Evolutionary conservation across 1,284 basidiomycete species (phyloP).

Genomic region (Leccinum subrobustum): DNA sequence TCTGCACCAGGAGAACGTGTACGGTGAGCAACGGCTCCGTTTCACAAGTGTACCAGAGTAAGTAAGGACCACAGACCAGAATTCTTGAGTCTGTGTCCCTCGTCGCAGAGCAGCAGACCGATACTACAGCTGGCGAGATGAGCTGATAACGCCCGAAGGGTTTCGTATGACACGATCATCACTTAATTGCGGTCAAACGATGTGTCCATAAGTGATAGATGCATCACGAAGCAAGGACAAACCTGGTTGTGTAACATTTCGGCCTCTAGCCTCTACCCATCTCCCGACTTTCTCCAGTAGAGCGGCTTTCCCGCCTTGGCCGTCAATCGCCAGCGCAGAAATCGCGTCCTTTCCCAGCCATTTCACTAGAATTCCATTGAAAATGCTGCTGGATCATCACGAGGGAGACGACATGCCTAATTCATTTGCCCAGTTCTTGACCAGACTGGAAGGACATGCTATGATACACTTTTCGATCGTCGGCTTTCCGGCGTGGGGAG

Average conservation of each 20-base stretch:
- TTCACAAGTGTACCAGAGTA: not conserved
- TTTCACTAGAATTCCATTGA: constrained; percentile 57
- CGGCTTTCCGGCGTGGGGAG: constrained; percentile 77
- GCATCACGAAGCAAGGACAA: constrained; percentile 19
- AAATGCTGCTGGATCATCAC: not conserved
- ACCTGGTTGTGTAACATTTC: constrained; percentile 90
- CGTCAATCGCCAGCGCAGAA: constrained; percentile 83
- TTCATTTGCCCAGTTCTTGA: constrained; percentile 99
- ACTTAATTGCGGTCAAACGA: constrained; percentile 48
- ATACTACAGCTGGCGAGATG: constrained; percentile 82
- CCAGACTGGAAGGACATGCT: constrained; percentile 94
- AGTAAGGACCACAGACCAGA: constrained; percentile 57
- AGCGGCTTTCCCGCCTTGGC: constrained; percentile 84
- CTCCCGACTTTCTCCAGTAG: constrained; percentile 76
- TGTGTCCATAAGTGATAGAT: not conserved
- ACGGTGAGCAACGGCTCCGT: constrained; percentile 13
- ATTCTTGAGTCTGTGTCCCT: constrained; percentile 97
- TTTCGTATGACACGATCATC: constrained; percentile 99
- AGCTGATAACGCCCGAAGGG: constrained; percentile 78
- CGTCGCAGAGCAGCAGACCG: constrained; percentile 92
- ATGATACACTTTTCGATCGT: constrained; percentile 99
- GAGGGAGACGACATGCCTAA: constrained; percentile 55
- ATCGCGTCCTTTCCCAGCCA: constrained; percentile 89
- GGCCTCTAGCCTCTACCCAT: constrained; percentile 85
- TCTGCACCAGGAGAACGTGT: constrained; percentile 46